Conservation (phyloP, 2,329 filamentous ascomycete genomes). For the Phaeosphaeriaceae sp. region DNA sequence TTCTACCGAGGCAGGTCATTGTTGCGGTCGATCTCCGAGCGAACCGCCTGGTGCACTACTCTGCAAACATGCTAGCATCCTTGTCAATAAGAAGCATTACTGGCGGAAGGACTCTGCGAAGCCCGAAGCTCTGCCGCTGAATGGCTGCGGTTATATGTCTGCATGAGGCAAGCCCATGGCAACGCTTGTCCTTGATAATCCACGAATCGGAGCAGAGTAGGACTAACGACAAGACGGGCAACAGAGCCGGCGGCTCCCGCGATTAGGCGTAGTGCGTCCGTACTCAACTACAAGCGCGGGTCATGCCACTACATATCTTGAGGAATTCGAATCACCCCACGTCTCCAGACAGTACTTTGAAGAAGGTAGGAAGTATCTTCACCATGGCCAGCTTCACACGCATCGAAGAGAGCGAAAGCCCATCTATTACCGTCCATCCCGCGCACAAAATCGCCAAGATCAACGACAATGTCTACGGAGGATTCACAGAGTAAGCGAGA, state of each 20-base stretch:
- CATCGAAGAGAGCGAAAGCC: conserved; percentile 66
- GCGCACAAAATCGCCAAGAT: conserved; percentile 74
- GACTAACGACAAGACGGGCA: conserved; percentile 9
- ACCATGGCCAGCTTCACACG: conserved; percentile 77
- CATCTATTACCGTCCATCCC: conserved; percentile 72
- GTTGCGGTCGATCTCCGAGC: conserved; percentile 21
- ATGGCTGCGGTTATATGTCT: conserved; percentile 8
- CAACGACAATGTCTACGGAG: conserved; percentile 82
- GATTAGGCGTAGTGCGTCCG: conserved; percentile 14
- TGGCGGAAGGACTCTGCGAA: conserved; percentile 1
- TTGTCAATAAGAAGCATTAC: background rate
- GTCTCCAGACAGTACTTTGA: background rate
- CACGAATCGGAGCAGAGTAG: conserved; percentile 13
- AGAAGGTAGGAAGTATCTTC: background rate
- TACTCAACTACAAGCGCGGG: conserved; percentile 13
- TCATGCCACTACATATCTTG: conserved; percentile 12
- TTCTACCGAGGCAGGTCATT: conserved; percentile 15
- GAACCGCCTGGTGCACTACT: conserved; percentile 5
- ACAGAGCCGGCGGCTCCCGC: conserved; percentile 13
- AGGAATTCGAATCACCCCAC: background rate
- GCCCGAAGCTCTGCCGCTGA: background rate
- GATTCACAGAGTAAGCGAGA: conserved; percentile 77
- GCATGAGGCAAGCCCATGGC: conserved; percentile 2
- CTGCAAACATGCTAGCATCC: background rate
- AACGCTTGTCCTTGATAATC: conserved; percentile 7